phyloP scores from a whole-genome alignment of 768 basidiomycete species.

The Tricholoma bakamatsutake region DNA sequence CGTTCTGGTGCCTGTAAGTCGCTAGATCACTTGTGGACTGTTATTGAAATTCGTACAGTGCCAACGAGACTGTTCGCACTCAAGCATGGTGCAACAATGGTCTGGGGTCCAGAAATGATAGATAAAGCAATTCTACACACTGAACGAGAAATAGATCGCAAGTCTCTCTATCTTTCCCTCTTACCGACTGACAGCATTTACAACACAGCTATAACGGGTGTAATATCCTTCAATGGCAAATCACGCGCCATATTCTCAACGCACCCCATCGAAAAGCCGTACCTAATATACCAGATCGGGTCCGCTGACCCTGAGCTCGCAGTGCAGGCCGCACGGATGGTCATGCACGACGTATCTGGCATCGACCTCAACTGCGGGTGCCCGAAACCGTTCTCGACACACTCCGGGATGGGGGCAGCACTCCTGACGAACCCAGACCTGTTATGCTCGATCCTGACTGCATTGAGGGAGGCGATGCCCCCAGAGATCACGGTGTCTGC shows the following conservation, averaged over 20 bases:
- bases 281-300: slow-evolving; percentile 94
- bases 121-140: slow-evolving; percentile 93
- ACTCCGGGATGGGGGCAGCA: slow-evolving; percentile 95
- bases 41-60: slow-evolving; percentile 38
- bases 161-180: neutral
- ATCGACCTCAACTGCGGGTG: slow-evolving; percentile 98
- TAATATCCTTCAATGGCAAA: slow-evolving; percentile 82
- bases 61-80: slow-evolving; percentile 82
- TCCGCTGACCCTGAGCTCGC: slow-evolving; percentile 86
- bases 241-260: slow-evolving; percentile 84
- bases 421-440: slow-evolving; percentile 88
- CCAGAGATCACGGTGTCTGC: slow-evolving; percentile 84
- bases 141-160: slow-evolving; percentile 81
- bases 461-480: slow-evolving; percentile 67
- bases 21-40: slow-evolving; percentile 2
- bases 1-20: slow-evolving; percentile 81
- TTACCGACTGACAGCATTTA: neutral
- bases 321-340: slow-evolving; percentile 83
- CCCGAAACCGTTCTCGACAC: slow-evolving; percentile 93
- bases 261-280: slow-evolving; percentile 92
- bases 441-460: slow-evolving; percentile 81
- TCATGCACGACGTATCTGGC: slow-evolving; percentile 86
- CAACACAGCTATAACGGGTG: slow-evolving; percentile 70
- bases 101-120: slow-evolving; percentile 96
- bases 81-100: slow-evolving; percentile 88